Evolutionary conservation across 257 asterid species (phyloP).

Genomic region (Ocimum tenuiflorum): DNA sequence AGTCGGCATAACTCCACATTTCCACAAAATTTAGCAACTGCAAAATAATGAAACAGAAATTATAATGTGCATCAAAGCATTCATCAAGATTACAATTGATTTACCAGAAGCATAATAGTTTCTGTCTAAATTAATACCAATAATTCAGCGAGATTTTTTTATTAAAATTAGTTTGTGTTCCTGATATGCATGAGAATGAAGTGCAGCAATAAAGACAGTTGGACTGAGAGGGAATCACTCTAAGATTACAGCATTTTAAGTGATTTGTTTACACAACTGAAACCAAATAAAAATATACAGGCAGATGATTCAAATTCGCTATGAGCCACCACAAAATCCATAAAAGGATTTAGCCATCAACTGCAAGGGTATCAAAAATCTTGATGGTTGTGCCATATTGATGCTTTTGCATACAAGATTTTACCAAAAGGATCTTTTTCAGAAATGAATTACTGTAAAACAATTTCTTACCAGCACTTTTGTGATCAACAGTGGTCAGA

Average conservation of each 20-base stretch:
- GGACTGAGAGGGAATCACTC: no score
- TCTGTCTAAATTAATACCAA: no score
- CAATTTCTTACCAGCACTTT: slow-evolving; percentile 57
- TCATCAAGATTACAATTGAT: neutral
- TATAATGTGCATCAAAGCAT: slow-evolving; percentile 6
- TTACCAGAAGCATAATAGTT: neutral
- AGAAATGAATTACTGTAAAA: neutral
- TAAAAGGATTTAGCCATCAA: neutral
- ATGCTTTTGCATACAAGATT: neutral
- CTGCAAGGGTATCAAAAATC: neutral
- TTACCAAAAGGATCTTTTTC: neutral
- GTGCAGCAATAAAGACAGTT: neutral
- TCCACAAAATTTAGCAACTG: slow-evolving; percentile 94
- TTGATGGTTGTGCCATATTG: neutral
- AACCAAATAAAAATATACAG: neutral
- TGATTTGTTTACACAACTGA: neutral
- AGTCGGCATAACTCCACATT: slow-evolving; percentile 92
- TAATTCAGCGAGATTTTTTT: neutral
- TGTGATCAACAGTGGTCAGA: slow-evolving; percentile 77
- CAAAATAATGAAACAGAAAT: slow-evolving; percentile 22
- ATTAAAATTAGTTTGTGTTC: neutral
- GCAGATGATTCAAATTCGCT: neutral
- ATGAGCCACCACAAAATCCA: neutral
- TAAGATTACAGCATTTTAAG: neutral
- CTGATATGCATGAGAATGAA: neutral